phyloP scores from a whole-genome alignment of 257 asterid genomes.

The Linaria vulgaris region DNA sequence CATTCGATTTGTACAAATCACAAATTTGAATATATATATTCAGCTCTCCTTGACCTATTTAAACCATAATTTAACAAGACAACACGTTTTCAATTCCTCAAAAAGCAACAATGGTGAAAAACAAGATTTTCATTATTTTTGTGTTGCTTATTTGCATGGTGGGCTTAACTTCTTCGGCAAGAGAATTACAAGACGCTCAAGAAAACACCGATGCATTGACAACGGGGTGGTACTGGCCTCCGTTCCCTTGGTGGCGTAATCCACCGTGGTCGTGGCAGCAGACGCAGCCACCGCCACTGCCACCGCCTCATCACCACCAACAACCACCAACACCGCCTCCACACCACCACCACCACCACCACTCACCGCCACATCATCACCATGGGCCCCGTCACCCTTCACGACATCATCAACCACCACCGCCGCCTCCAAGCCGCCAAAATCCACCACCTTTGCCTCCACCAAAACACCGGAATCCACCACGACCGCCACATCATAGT shows the following conservation, averaged over 20 bases:
- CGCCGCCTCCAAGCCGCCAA: neutral
- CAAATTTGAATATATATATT: neutral
- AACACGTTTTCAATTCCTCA: neutral
- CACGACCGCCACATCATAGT: neutral
- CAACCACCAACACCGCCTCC: neutral
- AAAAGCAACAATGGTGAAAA: neutral
- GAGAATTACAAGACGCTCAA: neutral
- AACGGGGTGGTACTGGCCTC: neutral
- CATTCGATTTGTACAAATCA: neutral
- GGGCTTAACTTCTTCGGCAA: neutral
- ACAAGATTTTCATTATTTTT: neutral
- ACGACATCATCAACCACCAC: no score
- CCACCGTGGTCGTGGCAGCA: neutral
- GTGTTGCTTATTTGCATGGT: neutral
- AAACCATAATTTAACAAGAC: no score
- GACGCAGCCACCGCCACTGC: neutral
- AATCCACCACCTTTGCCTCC: neutral
- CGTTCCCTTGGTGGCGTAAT: neutral
- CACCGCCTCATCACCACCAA: slow-evolving; percentile 8
- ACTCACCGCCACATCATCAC: neutral
- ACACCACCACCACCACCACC: neutral
- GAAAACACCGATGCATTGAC: neutral
- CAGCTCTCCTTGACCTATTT: no score
- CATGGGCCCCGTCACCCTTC: neutral
- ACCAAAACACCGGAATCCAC: neutral